Conservation (phyloP, 116 monocot species). For the Phalaenopsis hybrid region DNA sequence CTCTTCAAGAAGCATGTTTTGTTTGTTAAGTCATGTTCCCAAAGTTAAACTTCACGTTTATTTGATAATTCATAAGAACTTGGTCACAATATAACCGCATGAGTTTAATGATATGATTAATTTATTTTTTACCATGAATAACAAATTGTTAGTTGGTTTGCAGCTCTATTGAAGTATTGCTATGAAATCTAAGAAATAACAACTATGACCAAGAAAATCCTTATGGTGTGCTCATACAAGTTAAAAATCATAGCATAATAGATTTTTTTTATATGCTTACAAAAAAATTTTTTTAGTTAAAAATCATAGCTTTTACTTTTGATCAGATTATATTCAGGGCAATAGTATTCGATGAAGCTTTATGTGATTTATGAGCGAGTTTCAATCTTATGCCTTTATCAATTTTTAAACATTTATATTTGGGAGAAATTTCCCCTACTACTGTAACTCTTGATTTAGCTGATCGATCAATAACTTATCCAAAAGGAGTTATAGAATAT, state of each 20-base stretch:
- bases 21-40: background rate
- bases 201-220: background rate
- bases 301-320: too few species aligned
- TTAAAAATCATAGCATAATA: background rate
- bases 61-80: background rate
- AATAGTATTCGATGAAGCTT: too few species aligned
- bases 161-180: background rate
- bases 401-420: too few species aligned
- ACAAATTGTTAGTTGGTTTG: background rate
- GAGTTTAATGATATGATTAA: background rate
- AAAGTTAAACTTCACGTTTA: background rate
- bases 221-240: background rate
- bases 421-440: too few species aligned
- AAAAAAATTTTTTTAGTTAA: too few species aligned
- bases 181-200: background rate
- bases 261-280: background rate
- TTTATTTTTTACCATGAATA: background rate
- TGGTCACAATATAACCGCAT: background rate
- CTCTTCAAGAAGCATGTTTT: background rate
- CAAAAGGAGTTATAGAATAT: too few species aligned
- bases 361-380: too few species aligned
- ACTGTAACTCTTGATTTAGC: too few species aligned
- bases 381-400: too few species aligned
- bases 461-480: too few species aligned
- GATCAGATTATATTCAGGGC: too few species aligned